Evolutionary conservation across 2,329 filamentous ascomycete species (phyloP).

Genomic region (Verticillium nubilum): DNA sequence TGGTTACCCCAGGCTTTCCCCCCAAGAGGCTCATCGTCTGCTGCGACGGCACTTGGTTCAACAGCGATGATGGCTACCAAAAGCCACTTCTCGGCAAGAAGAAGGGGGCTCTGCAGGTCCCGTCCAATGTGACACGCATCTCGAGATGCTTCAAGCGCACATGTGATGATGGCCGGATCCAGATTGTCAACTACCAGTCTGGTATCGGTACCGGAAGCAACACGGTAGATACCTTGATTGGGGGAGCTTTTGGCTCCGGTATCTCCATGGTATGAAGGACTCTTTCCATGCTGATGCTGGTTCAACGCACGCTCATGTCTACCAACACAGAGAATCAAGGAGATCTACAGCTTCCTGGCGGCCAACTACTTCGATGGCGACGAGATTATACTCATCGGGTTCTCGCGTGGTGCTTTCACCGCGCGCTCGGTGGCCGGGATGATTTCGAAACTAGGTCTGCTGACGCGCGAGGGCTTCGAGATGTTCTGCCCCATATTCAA

Average conservation of each 20-base stretch:
- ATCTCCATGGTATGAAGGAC: slow-evolving; percentile 39
- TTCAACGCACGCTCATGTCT: background rate
- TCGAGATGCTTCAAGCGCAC: slow-evolving; percentile 48
- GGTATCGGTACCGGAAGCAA: slow-evolving; percentile 52
- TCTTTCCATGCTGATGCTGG: background rate
- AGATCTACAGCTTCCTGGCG: slow-evolving; percentile 58
- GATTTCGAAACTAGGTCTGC: slow-evolving; percentile 43
- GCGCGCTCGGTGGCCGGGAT: slow-evolving; percentile 51
- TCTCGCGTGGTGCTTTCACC: slow-evolving; percentile 54
- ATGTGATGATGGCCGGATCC: slow-evolving; percentile 45
- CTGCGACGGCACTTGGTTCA: slow-evolving; percentile 35
- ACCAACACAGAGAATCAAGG: slow-evolving; percentile 42
- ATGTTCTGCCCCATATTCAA: slow-evolving; percentile 51
- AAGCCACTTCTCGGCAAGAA: slow-evolving; percentile 30
- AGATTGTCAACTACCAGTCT: slow-evolving; percentile 57
- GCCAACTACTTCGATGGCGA: slow-evolving; percentile 56
- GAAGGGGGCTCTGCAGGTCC: slow-evolving; percentile 38
- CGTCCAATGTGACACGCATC: slow-evolving; percentile 57
- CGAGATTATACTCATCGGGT: slow-evolving; percentile 51
- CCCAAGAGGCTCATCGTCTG: slow-evolving; percentile 44
- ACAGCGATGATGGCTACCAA: slow-evolving; percentile 38
- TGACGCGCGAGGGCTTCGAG: slow-evolving; percentile 47
- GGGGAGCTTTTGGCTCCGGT: slow-evolving; percentile 50
- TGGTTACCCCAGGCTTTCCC: slow-evolving; percentile 1
- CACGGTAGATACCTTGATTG: slow-evolving; percentile 42